Evolutionary conservation across 257 asterid species (phyloP).

Genomic region (Solanum appendiculatum): DNA sequence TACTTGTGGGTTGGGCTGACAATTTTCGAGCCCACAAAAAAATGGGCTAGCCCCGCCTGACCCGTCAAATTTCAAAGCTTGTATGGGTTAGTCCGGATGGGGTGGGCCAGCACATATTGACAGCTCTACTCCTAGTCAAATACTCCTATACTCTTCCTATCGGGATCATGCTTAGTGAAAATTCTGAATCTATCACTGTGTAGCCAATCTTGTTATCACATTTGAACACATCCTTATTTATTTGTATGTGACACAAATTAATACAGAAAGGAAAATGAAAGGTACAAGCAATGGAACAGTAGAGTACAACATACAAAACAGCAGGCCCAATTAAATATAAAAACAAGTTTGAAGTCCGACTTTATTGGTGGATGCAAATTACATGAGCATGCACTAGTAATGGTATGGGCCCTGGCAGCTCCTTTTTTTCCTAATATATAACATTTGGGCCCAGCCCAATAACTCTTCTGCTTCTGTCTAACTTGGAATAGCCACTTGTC

Average conservation of each 20-base stretch:
- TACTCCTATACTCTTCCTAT: no score
- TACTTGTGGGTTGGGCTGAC: no score
- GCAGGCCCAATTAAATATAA: neutral
- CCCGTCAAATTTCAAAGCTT: no score
- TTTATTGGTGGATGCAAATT: neutral
- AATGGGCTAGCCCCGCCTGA: no score
- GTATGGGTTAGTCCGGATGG: no score
- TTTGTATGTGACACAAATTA: neutral
- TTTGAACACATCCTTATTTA: neutral
- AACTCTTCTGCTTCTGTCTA: neutral
- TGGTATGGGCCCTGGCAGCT: conserved; percentile 6
- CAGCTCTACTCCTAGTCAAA: neutral
- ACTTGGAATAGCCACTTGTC: neutral
- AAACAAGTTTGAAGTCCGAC: neutral
- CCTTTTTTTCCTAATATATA: neutral
- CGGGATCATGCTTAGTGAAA: no score
- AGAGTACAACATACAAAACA: neutral
- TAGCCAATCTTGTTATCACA: neutral
- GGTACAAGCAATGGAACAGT: neutral
- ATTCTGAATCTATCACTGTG: neutral
- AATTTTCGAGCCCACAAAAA: no score
- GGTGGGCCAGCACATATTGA: no score
- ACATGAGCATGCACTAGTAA: neutral
- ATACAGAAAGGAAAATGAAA: neutral
- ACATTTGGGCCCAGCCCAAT: conserved; percentile 19